Evolutionary conservation across 1,139 yeast genomes (phyloP).

Genomic region (Suzukiozyma palmioleophila): DNA sequence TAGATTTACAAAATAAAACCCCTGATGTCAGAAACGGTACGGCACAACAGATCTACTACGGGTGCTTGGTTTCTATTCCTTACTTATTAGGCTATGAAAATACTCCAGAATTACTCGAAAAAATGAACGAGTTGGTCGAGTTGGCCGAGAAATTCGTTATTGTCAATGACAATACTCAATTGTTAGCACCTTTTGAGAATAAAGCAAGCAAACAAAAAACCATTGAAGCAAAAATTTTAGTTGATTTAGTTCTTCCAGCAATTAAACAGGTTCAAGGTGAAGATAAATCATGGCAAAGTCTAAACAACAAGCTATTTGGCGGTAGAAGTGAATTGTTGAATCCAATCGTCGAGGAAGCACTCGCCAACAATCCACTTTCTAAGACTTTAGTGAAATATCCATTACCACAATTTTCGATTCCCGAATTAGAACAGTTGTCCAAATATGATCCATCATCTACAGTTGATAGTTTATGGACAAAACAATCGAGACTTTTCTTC

Average conservation of each 20-base stretch:
- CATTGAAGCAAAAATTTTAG: constrained; percentile 49
- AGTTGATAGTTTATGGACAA: constrained; percentile 37
- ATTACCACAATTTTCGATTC: constrained; percentile 46
- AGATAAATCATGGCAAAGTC: constrained; percentile 20
- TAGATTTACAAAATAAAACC: constrained; percentile 45
- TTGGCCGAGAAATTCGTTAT: constrained; percentile 38
- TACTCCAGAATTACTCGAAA: constrained; percentile 26
- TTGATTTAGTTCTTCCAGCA: constrained; percentile 52
- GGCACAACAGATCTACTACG: constrained; percentile 66
- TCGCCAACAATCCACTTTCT: constrained; percentile 35
- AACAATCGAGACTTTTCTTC: constrained; percentile 56
- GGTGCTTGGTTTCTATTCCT: constrained; percentile 65
- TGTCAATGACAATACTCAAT: constrained; percentile 16
- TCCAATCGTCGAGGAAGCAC: constrained; percentile 36
- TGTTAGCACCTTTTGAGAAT: constrained; percentile 38
- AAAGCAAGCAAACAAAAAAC: constrained; percentile 40
- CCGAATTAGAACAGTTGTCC: constrained; percentile 36
- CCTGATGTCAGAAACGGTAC: constrained; percentile 45
- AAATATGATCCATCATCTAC: constrained; percentile 25
- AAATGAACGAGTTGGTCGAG: constrained; percentile 42
- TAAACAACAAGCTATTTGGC: constrained; percentile 27
- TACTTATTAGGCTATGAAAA: constrained; percentile 52
- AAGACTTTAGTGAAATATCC: constrained; percentile 39
- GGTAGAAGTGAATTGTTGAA: constrained; percentile 27
- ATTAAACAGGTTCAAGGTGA: constrained; percentile 32